A percentile compares a stretch with the other conserved stretches of the same genome.
Conservation (phyloP, 192 early-diverging fungal species). For the Gryganskiella cystojenkinii region DNA sequence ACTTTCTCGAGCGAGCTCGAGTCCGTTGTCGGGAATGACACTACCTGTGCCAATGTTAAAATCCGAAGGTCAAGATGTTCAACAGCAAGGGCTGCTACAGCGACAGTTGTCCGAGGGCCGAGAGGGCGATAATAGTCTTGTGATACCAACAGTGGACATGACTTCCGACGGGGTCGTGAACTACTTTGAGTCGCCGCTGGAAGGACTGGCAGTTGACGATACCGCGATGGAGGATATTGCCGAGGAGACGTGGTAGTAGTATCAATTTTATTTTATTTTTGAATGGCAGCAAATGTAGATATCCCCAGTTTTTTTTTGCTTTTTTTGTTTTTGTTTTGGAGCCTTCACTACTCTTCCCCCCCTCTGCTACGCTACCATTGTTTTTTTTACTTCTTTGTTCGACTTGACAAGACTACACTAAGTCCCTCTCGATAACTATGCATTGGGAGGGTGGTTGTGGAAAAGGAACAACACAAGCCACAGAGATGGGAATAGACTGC, state of each 20-base stretch:
- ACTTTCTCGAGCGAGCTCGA: conserved; percentile 15
- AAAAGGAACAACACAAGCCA: too few species aligned
- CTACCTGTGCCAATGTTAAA: conserved; percentile 31
- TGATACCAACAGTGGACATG: conserved; percentile 18
- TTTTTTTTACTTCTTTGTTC: conserved; percentile 7
- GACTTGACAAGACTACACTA: neutral
- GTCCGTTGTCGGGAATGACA: conserved; percentile 39
- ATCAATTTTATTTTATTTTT: neutral
- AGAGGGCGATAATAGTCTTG: conserved; percentile 9
- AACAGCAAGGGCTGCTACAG: conserved; percentile 25
- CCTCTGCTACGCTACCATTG: neutral
- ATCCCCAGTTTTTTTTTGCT: neutral
- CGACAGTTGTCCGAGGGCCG: conserved; percentile 20
- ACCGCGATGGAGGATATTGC: conserved; percentile 46
- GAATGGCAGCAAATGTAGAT: too few species aligned
- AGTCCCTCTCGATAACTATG: too few species aligned
- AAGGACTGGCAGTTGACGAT: conserved; percentile 37
- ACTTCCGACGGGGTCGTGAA: conserved; percentile 15
- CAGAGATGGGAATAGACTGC: too few species aligned
- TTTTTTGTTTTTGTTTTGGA: neutral
- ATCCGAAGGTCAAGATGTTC: conserved; percentile 9
- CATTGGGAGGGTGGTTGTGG: too few species aligned
- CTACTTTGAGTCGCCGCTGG: conserved; percentile 47
- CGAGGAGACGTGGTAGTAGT: conserved; percentile 38
- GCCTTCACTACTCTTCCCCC: neutral